A percentile compares a stretch with the other conserved stretches of the same genome.
These are phyloP conservation scores for Verticillium nubilum DNA, from an alignment of 2,329 filamentous ascomycete genomes.

Conservation along the genomic window DNA sequence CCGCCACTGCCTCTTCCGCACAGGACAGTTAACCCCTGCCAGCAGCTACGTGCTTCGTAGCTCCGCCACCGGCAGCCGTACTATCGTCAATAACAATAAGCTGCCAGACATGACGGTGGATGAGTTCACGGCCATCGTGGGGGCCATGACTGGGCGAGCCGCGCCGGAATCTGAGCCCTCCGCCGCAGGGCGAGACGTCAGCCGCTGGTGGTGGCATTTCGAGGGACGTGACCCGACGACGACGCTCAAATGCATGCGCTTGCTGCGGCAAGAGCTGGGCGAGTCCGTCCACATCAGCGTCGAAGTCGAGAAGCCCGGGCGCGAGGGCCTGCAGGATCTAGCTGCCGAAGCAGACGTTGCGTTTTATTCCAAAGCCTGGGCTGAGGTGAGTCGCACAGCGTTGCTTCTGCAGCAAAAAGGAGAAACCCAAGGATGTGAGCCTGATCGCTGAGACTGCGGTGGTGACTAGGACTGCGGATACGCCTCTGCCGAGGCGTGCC, in stretches of 20 bases:
- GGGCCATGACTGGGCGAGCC: constrained; percentile 1
- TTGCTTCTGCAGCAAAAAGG: not conserved
- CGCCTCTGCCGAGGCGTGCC: constrained; percentile 42
- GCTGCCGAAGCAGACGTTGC: constrained; percentile 61
- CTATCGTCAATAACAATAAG: constrained; percentile 65
- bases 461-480: constrained; percentile 24
- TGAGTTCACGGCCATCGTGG: constrained; percentile 50
- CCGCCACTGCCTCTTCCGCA: constrained; percentile 53
- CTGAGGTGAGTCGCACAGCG: constrained; percentile 45
- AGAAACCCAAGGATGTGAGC: not conserved
- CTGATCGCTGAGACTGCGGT: not conserved
- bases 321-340: constrained; percentile 52
- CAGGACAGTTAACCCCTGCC: constrained; percentile 48
- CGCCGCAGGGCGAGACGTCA: not conserved
- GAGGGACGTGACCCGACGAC: constrained; percentile 61
- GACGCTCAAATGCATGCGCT: constrained; percentile 51
- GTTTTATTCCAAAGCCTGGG: constrained; percentile 70
- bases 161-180: constrained; percentile 22
- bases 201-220: constrained; percentile 58
- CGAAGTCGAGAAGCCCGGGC: constrained; percentile 65
- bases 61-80: constrained; percentile 52
- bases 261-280: constrained; percentile 35
- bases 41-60: constrained; percentile 67
- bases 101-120: constrained; percentile 60
- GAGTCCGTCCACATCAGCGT: constrained; percentile 48